These are phyloP conservation scores for Setomelanomma holmii DNA, from an alignment of 2,329 filamentous ascomycete species.

Conservation along the genomic window DNA sequence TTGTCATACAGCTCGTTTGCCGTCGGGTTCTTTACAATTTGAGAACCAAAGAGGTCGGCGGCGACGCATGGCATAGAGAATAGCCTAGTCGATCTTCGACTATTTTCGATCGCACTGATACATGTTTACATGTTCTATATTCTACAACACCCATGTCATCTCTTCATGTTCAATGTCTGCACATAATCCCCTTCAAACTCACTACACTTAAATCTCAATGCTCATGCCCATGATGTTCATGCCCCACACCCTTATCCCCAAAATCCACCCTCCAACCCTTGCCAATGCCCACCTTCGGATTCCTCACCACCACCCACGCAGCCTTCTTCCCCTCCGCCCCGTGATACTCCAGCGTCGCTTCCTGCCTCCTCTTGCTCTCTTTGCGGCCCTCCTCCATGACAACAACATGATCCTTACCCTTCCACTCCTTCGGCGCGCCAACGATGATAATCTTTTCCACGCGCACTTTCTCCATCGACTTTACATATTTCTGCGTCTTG, in stretches of 20 bases:
- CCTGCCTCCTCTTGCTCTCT: constrained; percentile 51
- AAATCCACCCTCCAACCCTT: constrained; percentile 71
- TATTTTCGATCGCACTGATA: too few species aligned
- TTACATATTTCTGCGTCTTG: constrained; percentile 76
- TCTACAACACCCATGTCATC: background rate
- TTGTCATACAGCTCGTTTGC: too few species aligned
- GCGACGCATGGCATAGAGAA: too few species aligned
- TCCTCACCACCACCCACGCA: constrained; percentile 68
- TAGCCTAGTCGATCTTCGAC: too few species aligned
- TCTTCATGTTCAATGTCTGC: background rate
- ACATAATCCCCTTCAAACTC: background rate
- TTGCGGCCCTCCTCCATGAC: constrained; percentile 66
- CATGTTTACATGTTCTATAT: background rate
- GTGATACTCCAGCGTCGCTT: constrained; percentile 67
- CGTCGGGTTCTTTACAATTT: too few species aligned
- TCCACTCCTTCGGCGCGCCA: constrained; percentile 77
- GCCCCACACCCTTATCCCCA: constrained; percentile 18
- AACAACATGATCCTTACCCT: constrained; percentile 66
- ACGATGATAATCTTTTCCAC: constrained; percentile 88
- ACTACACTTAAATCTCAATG: constrained; percentile 18
- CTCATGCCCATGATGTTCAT: constrained; percentile 33
- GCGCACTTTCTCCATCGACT: constrained; percentile 77
- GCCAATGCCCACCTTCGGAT: constrained; percentile 67
- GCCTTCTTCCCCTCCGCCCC: constrained; percentile 62
- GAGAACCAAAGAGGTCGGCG: too few species aligned